Base-by-base conservation (phyloP, 202 grass and related monocot species). In the Cymbopogon flexuosus region DNA sequence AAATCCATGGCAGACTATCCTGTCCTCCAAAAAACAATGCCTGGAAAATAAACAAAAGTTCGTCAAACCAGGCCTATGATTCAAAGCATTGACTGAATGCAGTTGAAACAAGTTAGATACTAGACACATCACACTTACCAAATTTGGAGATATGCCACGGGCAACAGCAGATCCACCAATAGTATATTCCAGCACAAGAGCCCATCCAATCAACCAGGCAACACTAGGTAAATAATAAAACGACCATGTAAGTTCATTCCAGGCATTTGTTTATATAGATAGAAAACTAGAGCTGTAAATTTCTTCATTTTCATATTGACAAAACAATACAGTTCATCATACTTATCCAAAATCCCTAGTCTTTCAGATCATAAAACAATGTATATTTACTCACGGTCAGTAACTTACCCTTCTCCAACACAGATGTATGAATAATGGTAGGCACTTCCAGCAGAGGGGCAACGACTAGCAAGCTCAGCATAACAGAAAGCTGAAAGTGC, bases 351-450 rank as follows among this genome's bases (percentile, higher is more conserved):
- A 68, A 80, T 0, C 29, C 10, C 0, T 39, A 46, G 13, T 74
- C 31, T 79, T 71, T 60, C 64, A 54, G 18, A 52, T 62, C 14
- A 42, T 42, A 42, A 37, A 73, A 83, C 7, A 76, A 65, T 60
- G 64, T 46, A 75, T 65, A 51, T 7, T 80, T 63, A 51, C 33
- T 62, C 24, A 77, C 22, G 51, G 70, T 21, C 30, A 67, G 65
- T 73, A 52, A 84, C 77, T 89, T 93, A 98, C 95, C 95, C 95
- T 94, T 98, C 95, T n/a, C 95, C 95, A 49, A 98, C 84, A 58
- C 95, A 98, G 70, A 98, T 98, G 82, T 98, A 94, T 2, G 95
- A 98, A 64, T 98, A 98, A 57, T 98, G 95, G 81, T 97, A 97
- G 13, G 94, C 94, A 63, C 91, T 94, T 83, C 95, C 95, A 19